Conservation (phyloP, 257 asterid species). For the Paulownia fortunei region DNA sequence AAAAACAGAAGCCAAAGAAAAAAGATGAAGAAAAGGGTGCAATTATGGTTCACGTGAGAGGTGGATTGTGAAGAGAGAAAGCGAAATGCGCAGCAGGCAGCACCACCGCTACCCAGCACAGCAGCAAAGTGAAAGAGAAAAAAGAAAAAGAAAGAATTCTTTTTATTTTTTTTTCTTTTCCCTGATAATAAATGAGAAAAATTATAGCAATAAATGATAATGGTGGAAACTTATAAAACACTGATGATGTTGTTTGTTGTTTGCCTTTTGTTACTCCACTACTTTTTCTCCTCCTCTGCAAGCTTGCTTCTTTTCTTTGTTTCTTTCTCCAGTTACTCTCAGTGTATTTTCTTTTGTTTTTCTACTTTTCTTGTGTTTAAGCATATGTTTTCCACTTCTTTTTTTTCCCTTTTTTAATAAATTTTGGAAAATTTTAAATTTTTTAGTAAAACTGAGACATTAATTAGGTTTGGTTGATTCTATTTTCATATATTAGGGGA, state of each 20-base stretch:
- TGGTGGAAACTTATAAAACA: background rate
- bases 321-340: background rate
- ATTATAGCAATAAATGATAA: constrained; percentile 2
- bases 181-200: background rate
- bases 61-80: constrained; percentile 51
- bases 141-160: background rate
- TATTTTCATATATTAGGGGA: background rate
- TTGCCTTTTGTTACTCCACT: constrained; percentile 20
- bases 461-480: background rate
- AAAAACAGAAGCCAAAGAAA: constrained; percentile 17
- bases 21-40: constrained; percentile 31
- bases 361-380: background rate
- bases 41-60: constrained; percentile 50
- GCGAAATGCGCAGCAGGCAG: constrained; percentile 48
- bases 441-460: background rate
- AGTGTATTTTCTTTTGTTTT: background rate
- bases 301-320: constrained; percentile 28
- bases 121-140: constrained; percentile 28
- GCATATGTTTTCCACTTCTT: too few relatives aligned
- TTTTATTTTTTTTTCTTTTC: background rate
- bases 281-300: constrained; percentile 27
- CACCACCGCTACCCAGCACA: constrained; percentile 38
- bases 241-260: constrained; percentile 3
- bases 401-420: too few relatives aligned
- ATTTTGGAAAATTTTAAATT: background rate